Evolutionary conservation across 192 early-diverging fungal genomes (phyloP), one percentile per base, ranked within the genome.

Genomic region (Gaertneriomyces semiglobifer): DNA sequence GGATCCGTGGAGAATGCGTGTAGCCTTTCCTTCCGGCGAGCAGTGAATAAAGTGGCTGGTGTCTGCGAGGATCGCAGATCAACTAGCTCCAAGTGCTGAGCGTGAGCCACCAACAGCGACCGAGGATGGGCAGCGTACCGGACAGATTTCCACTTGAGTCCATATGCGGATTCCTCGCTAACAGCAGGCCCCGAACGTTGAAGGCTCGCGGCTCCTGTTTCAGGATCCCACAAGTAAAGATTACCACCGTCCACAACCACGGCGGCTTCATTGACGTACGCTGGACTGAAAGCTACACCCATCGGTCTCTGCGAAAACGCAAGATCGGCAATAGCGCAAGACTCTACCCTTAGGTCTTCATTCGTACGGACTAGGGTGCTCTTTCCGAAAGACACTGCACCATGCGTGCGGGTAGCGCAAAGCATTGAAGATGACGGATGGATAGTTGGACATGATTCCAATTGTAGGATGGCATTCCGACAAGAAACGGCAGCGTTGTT

Each of bases 281-380:
- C 43, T n/a, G 68, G 61, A 59, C 57, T 70, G 60, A 62, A 54
- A 18, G 59, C 61, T 18, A 70, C 52, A 54, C 63, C 33, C 7
- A 62, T 16, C n/a, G 68, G 68, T n/a, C 68, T 59, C 18, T 45
- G 16, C 18, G 18, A 11, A 18, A 64, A 55, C 57, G 18, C 19
- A 20, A 40, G 39, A 16, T 38, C 57, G 5, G 57, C 18, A 58
- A n/a, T 58, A 19, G 18, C 3, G 25, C 25, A 33, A 33, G 25
- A 33, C 25, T 33, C 25, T 33, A 33, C 2, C 25, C 25, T 33
- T 2, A 33, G 25, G 0, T n/a, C 33, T 40, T 18, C 19, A 18
- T 58, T 8, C 5, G 4, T 16, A 14, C 41, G 16, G 2, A 61
- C 4, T 14, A 61, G n/a, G 25, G 25, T 33, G 25, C 25, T 33